Evolutionary conservation across 2,329 filamentous ascomycete species (phyloP).

Genomic region (Colletotrichum neosansevieriae): DNA sequence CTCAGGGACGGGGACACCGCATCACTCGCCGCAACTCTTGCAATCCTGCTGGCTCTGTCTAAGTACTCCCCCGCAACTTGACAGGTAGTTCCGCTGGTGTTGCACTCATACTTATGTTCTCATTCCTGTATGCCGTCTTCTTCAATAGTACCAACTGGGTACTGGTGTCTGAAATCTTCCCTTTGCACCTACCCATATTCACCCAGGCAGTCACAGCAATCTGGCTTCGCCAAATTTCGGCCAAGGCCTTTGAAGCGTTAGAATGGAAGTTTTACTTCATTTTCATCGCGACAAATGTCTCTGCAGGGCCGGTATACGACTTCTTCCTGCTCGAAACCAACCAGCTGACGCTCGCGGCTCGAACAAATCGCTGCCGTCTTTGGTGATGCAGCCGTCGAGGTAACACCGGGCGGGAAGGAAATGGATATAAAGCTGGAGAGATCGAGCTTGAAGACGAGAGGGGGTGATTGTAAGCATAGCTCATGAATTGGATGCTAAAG

Average conservation of each 20-base stretch:
- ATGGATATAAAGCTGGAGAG: fast-evolving
- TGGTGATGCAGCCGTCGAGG: not conserved
- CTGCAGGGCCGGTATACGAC: not conserved
- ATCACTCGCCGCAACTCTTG: not conserved
- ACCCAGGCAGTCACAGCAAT: not conserved
- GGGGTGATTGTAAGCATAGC: not conserved
- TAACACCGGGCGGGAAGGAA: fast-evolving
- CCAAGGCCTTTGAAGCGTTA: not conserved
- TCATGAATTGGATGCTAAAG: too few relatives aligned
- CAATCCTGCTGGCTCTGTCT: not conserved
- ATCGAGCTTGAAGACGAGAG: not conserved
- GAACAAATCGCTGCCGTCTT: not conserved
- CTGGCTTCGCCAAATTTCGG: not conserved
- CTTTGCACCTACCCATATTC: not conserved
- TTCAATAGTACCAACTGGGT: not conserved
- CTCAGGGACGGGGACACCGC: not conserved
- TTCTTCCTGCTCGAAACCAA: not conserved
- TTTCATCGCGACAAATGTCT: not conserved
- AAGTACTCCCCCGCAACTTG: not conserved
- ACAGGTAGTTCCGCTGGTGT: not conserved
- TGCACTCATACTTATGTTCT: not conserved
- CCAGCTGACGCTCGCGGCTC: not conserved
- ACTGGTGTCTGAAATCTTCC: not conserved
- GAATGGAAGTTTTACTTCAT: constrained; percentile 8
- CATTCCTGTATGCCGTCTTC: not conserved